Evolutionary conservation across 441 rosid genomes (phyloP).

Genomic region (Populus hybrid): DNA sequence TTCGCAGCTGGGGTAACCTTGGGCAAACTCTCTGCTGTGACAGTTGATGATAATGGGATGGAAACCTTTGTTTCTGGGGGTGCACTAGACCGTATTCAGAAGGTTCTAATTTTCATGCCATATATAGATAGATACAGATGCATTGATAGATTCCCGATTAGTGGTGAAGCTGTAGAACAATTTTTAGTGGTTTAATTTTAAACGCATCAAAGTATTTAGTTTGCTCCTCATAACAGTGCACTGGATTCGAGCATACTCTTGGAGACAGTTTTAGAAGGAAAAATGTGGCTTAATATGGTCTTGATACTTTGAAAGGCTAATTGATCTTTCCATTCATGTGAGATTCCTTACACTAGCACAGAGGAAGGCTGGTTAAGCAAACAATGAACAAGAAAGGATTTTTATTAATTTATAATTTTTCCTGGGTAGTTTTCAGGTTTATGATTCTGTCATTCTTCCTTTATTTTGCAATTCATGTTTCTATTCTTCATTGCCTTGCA

Average conservation of each 20-base stretch:
- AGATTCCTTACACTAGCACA: slow-evolving; percentile 3
- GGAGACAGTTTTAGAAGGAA: not conserved
- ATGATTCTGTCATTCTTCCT: slow-evolving; percentile 3
- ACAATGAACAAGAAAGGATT: not conserved
- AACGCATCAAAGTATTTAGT: not conserved
- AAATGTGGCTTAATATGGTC: not conserved
- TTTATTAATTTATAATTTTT: not conserved
- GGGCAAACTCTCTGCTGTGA: slow-evolving; percentile 94
- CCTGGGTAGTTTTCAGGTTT: not conserved
- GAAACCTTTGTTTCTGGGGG: slow-evolving; percentile 93
- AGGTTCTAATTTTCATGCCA: slow-evolving; percentile 39
- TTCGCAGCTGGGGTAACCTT: slow-evolving; percentile 88
- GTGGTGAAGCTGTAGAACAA: not conserved
- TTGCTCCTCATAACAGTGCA: not conserved
- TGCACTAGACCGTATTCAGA: slow-evolving; percentile 69
- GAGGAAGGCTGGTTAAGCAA: not conserved
- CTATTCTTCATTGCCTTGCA: slow-evolving; percentile 27
- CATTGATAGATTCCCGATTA: not conserved
- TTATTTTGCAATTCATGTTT: slow-evolving; percentile 16
- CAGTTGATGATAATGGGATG: slow-evolving; percentile 84
- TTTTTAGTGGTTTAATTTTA: not conserved
- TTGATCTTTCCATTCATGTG: slow-evolving; percentile 3
- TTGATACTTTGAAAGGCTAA: not conserved
- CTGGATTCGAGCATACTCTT: not conserved
- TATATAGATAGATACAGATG: not conserved